Percentiles rank a stretch among this genome's conserved stretches.
These are phyloP conservation scores for Skeletonema tropicum DNA, from an alignment of 108 stramenopile species.

Conservation along the genomic window DNA sequence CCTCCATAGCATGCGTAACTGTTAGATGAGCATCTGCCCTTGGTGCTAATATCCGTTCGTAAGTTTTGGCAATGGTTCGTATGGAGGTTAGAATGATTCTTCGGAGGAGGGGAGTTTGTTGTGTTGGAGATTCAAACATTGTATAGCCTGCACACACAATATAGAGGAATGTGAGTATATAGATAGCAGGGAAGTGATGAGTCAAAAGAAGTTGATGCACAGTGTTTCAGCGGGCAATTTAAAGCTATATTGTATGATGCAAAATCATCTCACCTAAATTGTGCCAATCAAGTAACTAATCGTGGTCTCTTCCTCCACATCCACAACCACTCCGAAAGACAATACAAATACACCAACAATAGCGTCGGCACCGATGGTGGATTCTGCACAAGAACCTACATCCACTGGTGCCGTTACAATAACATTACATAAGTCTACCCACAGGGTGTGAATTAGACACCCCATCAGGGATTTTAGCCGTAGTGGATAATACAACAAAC, in stretches of 20 bases:
- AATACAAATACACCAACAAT: constrained; percentile 64
- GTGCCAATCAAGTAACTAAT: constrained; percentile 97
- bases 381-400: constrained; percentile 93
- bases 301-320: constrained; percentile 51
- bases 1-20: constrained; percentile 91
- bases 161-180: too few species aligned
- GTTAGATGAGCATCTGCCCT: constrained; percentile 87
- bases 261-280: constrained; percentile 70
- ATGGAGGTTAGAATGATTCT: constrained; percentile 21
- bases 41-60: constrained; percentile 81
- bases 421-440: constrained; percentile 37
- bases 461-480: constrained; percentile 54
- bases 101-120: not conserved
- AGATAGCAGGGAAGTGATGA: too few species aligned
- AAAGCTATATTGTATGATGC: too few species aligned
- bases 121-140: constrained; percentile 69
- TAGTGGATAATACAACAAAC: constrained; percentile 70
- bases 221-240: too few species aligned
- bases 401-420: constrained; percentile 50
- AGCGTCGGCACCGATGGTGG: constrained; percentile 95
- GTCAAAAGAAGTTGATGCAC: too few species aligned
- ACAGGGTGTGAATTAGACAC: constrained; percentile 60
- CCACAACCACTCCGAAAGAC: constrained; percentile 21
- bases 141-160: constrained; percentile 65
- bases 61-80: constrained; percentile 51